These are phyloP conservation scores for Fusarium sulawesiense DNA, from an alignment of 2,329 filamentous ascomycete species.

Conservation along the genomic window DNA sequence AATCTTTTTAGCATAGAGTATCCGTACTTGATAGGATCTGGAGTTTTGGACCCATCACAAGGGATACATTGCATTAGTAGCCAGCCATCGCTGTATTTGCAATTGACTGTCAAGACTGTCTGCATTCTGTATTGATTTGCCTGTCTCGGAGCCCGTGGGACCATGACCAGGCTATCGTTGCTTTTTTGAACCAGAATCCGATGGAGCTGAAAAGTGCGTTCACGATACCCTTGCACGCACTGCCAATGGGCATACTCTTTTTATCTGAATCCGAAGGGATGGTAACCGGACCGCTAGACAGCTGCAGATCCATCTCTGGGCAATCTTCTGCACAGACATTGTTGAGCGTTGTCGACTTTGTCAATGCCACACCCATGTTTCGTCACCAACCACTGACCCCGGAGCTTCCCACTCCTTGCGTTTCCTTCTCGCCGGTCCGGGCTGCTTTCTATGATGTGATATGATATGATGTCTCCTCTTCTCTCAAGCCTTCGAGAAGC, in stretches of 20 bases:
- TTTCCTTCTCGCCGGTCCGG: background rate
- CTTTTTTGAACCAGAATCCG: conserved; percentile 26
- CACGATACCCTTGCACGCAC: conserved; percentile 5
- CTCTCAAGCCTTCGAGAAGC: background rate
- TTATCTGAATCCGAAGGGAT: conserved; percentile 36
- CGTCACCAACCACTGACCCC: conserved; percentile 20
- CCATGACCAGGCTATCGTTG: conserved; percentile 21
- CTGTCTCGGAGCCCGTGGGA: conserved; percentile 16
- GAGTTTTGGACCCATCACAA: background rate
- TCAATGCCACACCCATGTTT: conserved; percentile 1
- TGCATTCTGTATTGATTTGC: conserved; percentile 8
- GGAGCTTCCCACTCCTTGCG: background rate
- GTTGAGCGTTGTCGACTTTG: conserved; percentile 4
- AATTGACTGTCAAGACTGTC: background rate
- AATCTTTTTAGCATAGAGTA: background rate
- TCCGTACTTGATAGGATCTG: background rate
- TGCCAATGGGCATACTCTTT: conserved; percentile 17
- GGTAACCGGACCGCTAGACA: conserved; percentile 36
- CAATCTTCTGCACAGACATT: conserved; percentile 19
- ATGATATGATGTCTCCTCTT: background rate
- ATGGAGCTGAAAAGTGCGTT: conserved; percentile 35
- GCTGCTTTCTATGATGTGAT: background rate
- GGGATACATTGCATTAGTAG: background rate
- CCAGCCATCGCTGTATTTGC: background rate
- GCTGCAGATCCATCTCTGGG: conserved; percentile 36